phyloP scores from a whole-genome alignment of 1,284 basidiomycete genomes.

The Polyporus tsugae region DNA sequence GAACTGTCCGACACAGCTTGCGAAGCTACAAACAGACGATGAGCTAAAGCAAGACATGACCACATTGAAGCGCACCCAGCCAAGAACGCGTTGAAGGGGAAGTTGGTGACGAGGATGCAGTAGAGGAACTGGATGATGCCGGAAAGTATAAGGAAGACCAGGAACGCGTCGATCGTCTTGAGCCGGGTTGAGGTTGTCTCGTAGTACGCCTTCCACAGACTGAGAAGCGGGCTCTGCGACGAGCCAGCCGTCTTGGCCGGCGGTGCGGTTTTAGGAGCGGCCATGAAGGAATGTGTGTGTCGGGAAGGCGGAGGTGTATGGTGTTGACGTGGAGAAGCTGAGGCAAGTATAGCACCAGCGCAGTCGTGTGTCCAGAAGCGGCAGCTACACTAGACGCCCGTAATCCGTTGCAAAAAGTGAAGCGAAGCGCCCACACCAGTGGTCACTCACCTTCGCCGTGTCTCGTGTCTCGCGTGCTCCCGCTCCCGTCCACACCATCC shows the following conservation, averaged over 20 bases:
- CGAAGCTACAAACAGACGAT: conserved; percentile 67
- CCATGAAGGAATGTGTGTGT: conserved; percentile 31
- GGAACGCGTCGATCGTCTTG: conserved; percentile 94
- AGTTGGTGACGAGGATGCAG: conserved; percentile 91
- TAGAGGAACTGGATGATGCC: conserved; percentile 94
- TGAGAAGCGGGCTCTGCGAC: conserved; percentile 54
- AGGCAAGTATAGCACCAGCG: conserved; percentile 23
- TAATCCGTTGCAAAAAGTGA: conserved; percentile 34
- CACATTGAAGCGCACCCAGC: conserved; percentile 77
- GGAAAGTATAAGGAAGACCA: conserved; percentile 92
- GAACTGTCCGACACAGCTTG: conserved; percentile 95
- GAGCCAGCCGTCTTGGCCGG: conserved; percentile 32
- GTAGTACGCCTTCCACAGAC: conserved; percentile 82
- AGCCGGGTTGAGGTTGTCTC: conserved; percentile 83
- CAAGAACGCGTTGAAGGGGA: conserved; percentile 97
- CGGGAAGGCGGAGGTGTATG: conserved; percentile 13
- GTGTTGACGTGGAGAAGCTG: conserved; percentile 36
- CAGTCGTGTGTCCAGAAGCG: conserved; percentile 20
- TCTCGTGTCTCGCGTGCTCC: conserved; percentile 12
- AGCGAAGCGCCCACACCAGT: conserved; percentile 29
- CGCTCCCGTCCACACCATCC: conserved; percentile 4
- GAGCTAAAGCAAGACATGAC: neutral
- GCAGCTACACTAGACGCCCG: conserved; percentile 27
- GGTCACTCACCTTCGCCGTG: conserved; percentile 12
- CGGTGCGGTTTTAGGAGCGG: conserved; percentile 21